Conservation (phyloP, 1,284 basidiomycete genomes). For the Rhodotorula glutinis region DNA sequence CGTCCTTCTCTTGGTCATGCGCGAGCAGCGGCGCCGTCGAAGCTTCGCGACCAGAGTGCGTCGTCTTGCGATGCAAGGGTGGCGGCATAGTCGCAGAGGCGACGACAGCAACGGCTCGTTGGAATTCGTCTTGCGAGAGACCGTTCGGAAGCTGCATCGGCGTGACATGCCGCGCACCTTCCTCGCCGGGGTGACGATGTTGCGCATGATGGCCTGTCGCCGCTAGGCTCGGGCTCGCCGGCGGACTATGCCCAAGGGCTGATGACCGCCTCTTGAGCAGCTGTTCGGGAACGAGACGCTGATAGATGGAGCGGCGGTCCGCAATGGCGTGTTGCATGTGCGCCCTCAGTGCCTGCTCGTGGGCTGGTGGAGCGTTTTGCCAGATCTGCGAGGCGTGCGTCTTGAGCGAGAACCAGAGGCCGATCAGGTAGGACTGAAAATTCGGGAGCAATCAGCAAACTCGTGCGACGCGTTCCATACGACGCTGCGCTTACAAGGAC, state of each 20-base stretch:
- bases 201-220: conserved; percentile 55
- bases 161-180: not conserved
- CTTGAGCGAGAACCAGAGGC: conserved; percentile 96
- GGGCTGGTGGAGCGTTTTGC: conserved; percentile 67
- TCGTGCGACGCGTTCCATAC: not conserved
- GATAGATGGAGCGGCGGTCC: conserved; percentile 67
- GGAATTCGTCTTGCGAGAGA: conserved; percentile 76
- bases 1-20: conserved; percentile 11
- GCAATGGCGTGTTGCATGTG: conserved; percentile 41
- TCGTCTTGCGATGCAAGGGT: conserved; percentile 16
- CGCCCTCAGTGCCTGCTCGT: conserved; percentile 30
- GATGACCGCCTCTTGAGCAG: conserved; percentile 44
- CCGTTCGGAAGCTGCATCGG: conserved; percentile 53
- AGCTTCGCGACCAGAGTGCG: conserved; percentile 5
- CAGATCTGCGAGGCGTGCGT: conserved; percentile 99
- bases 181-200: too few relatives aligned
- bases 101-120: conserved; percentile 68
- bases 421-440: conserved; percentile 96
- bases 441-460: too few relatives aligned
- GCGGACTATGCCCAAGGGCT: conserved; percentile 50
- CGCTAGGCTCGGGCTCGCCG: conserved; percentile 25
- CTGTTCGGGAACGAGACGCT: conserved; percentile 50
- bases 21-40: conserved; percentile 3
- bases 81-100: conserved; percentile 72
- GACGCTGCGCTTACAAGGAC: conserved; percentile 67